Conservation (phyloP, 106 monocot genomes). For the Allium fistulosum region DNA sequence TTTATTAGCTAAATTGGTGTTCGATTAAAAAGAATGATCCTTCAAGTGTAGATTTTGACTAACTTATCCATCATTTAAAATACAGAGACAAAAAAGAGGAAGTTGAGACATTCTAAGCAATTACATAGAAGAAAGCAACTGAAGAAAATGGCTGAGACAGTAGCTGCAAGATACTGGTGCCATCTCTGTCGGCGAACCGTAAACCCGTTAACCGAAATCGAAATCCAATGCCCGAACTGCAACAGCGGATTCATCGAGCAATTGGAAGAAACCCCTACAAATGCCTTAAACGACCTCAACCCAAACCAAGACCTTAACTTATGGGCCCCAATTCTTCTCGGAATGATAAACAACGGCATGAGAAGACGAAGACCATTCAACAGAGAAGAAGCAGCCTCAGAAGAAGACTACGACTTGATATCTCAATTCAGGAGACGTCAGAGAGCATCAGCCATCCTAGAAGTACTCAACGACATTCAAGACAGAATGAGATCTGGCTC, state of each 20-base stretch:
- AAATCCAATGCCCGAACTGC: slow-evolving; percentile 66
- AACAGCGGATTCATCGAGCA: slow-evolving; percentile 63
- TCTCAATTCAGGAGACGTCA: slow-evolving; percentile 10
- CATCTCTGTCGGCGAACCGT: slow-evolving; percentile 46
- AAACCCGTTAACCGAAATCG: slow-evolving; percentile 29
- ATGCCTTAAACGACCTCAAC: slow-evolving; percentile 5
- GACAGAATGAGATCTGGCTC: slow-evolving; percentile 6
- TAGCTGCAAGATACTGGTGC: slow-evolving; percentile 67
- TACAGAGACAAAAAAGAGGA: too few relatives aligned
- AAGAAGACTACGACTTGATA: slow-evolving; percentile 2
- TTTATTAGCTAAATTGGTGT: too few relatives aligned
- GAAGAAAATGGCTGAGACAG: slow-evolving; percentile 22
- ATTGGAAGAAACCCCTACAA: slow-evolving; percentile 10
- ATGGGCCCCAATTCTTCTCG: slow-evolving; percentile 65
- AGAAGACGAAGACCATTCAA: slow-evolving; percentile 8
- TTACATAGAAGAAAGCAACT: too few relatives aligned
- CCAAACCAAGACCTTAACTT: slow-evolving; percentile 35
- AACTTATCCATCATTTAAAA: too few relatives aligned
- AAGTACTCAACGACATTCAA: slow-evolving; percentile 15
- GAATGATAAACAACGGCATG: slow-evolving; percentile 32
- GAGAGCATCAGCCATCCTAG: slow-evolving; percentile 22
- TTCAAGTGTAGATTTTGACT: too few relatives aligned
- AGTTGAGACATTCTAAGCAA: too few relatives aligned
- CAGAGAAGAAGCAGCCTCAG: background rate
- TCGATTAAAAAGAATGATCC: too few relatives aligned